These are phyloP conservation scores for Endogone sp. DNA, from an alignment of 192 early-diverging fungal species.

Conservation along the genomic window DNA sequence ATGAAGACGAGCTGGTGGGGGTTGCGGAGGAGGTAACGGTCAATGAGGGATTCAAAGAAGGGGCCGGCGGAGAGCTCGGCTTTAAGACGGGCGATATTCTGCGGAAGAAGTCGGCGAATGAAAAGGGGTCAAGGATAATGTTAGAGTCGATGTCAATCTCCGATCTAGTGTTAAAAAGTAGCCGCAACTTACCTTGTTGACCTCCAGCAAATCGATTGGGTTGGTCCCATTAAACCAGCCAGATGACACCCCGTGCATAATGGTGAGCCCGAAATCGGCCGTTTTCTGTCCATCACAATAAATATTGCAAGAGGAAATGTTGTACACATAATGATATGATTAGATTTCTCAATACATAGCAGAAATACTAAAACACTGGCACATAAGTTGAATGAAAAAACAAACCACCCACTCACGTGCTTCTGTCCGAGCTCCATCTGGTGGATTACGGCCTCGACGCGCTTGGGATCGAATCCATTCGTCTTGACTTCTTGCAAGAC, in stretches of 20 bases:
- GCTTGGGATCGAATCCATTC: conserved; percentile 74
- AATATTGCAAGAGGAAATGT: neutral
- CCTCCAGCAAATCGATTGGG: conserved; percentile 76
- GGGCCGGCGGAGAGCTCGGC: conserved; percentile 47
- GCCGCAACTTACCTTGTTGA: conserved; percentile 55
- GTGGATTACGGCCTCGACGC: conserved; percentile 83
- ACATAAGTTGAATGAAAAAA: too few relatives aligned
- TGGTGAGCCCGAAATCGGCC: conserved; percentile 78
- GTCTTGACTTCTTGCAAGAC: conserved; percentile 63
- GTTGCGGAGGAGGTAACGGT: conserved; percentile 79
- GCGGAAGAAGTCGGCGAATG: too few relatives aligned
- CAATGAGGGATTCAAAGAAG: conserved; percentile 73
- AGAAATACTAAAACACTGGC: too few relatives aligned
- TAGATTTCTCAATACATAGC: neutral
- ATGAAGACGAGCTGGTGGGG: conserved; percentile 70
- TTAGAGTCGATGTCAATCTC: too few relatives aligned
- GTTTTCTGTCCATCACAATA: conserved; percentile 53
- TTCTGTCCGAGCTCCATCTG: conserved; percentile 86
- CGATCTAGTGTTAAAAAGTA: too few relatives aligned
- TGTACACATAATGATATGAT: neutral
- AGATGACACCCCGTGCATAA: conserved; percentile 74
- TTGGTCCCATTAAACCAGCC: conserved; percentile 89
- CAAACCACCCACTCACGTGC: conserved; percentile 51
- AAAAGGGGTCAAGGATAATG: too few relatives aligned
- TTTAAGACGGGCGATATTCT: conserved; percentile 70